phyloP scores from a whole-genome alignment of 352 stramenopile genomes.

The Aphanomyces stellatus region DNA sequence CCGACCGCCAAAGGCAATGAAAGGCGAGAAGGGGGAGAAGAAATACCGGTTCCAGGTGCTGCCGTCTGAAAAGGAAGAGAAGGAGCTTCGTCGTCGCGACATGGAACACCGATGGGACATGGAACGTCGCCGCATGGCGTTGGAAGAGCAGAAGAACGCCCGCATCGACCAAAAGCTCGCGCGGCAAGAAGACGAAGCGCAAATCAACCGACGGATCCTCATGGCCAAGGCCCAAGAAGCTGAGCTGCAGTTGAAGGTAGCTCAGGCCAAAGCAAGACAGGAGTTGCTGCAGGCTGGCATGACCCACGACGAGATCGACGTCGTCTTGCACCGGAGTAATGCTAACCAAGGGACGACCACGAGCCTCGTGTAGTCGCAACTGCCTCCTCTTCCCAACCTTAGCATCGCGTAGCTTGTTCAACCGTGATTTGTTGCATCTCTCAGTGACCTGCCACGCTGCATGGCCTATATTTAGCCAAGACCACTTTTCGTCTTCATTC shows the following conservation, averaged over 20 bases:
- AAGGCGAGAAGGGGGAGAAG: neutral
- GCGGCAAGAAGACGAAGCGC: constrained; percentile 2
- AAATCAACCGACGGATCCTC: neutral
- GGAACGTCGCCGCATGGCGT: constrained; percentile 2
- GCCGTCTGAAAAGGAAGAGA: constrained; percentile 1
- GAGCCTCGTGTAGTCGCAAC: too few relatives aligned
- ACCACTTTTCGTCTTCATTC: too few relatives aligned
- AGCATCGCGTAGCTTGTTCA: neutral
- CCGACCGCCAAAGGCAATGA: neutral
- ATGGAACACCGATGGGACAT: constrained; percentile 12
- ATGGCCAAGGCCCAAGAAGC: constrained; percentile 4
- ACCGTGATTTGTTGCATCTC: neutral
- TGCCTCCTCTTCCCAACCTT: too few relatives aligned
- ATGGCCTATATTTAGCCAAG: constrained; percentile 1
- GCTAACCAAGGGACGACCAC: neutral
- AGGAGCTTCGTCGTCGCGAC: neutral
- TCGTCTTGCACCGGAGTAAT: neutral
- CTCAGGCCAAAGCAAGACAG: neutral
- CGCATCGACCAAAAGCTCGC: constrained; percentile 2
- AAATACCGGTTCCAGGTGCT: neutral
- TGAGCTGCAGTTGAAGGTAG: neutral
- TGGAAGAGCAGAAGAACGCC: constrained; percentile 2
- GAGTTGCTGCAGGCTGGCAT: constrained; percentile 2
- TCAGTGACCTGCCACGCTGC: too few relatives aligned
- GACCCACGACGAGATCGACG: neutral